Evolutionary conservation across 345 rosid genomes (phyloP).

Genomic region (Eucalyptus pauciflora): DNA sequence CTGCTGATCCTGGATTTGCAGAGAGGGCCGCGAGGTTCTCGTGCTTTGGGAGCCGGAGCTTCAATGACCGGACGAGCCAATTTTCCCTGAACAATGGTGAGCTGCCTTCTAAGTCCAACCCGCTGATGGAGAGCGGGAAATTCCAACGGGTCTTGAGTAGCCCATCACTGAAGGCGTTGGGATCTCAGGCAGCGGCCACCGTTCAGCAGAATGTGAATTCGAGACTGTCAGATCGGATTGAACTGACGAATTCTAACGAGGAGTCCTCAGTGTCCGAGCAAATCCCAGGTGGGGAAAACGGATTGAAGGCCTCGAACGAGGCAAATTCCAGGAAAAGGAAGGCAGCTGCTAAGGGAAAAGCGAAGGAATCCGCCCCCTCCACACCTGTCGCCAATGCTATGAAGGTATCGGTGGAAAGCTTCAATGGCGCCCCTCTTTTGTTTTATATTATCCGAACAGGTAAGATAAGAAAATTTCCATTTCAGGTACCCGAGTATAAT

Average conservation of each 20-base stretch:
- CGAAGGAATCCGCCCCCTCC: conserved; percentile 7
- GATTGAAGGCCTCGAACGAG: neutral
- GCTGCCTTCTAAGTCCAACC: neutral
- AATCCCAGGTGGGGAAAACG: neutral
- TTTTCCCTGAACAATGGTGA: neutral
- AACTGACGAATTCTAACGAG: conserved; percentile 1
- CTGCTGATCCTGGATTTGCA: conserved; percentile 8
- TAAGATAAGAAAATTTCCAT: neutral
- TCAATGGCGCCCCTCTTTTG: neutral
- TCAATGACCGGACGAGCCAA: neutral
- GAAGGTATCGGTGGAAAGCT: conserved; percentile 1
- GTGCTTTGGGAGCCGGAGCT: conserved; percentile 8
- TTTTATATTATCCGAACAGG: neutral
- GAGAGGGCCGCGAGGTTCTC: conserved; percentile 9
- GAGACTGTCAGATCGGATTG: neutral
- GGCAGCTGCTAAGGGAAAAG: conserved; percentile 14
- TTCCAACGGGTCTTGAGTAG: conserved; percentile 3
- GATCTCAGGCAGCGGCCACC: neutral
- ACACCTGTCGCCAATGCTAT: neutral
- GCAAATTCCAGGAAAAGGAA: conserved; percentile 24
- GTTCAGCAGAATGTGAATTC: neutral
- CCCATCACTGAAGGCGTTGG: neutral
- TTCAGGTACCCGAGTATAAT: neutral
- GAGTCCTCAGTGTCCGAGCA: conserved; percentile 5
- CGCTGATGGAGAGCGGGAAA: neutral